Evolutionary conservation across 2,329 filamentous ascomycete species (phyloP).

Genomic region (Cladosporium cucumerinum): DNA sequence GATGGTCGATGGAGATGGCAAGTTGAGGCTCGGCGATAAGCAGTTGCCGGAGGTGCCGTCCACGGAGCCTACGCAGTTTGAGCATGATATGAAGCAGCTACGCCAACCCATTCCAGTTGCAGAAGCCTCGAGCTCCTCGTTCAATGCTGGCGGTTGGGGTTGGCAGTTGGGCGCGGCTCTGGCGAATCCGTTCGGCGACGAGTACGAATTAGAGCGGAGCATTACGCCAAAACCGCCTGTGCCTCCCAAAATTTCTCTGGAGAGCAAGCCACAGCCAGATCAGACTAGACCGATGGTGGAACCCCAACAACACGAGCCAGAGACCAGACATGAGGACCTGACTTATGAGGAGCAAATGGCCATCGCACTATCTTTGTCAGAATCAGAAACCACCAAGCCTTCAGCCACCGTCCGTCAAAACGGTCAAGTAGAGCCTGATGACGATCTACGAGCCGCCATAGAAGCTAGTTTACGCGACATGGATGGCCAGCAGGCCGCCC

Average conservation of each 20-base stretch:
- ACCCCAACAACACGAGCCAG: constrained; percentile 16
- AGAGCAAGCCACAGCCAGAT: constrained; percentile 19
- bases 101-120: constrained; percentile 19
- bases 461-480: constrained; percentile 34
- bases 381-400: constrained; percentile 31
- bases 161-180: constrained; percentile 40
- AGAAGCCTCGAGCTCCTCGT: constrained; percentile 20
- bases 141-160: constrained; percentile 31
- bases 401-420: constrained; percentile 24
- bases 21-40: constrained; percentile 22
- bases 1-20: constrained; percentile 33
- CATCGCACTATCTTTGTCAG: constrained; percentile 36
- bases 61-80: neutral
- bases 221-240: constrained; percentile 44
- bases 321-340: constrained; percentile 24
- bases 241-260: constrained; percentile 42
- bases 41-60: neutral
- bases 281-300: constrained; percentile 16
- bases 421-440: constrained; percentile 25
- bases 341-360: constrained; percentile 38
- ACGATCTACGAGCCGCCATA: constrained; percentile 33
- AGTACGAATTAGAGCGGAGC: constrained; percentile 38
- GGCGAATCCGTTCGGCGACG: constrained; percentile 47
- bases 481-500: constrained; percentile 27
- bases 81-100: constrained; percentile 25